Conservation (phyloP, 2,329 filamentous ascomycete genomes). For the Talaromyces sp. region DNA sequence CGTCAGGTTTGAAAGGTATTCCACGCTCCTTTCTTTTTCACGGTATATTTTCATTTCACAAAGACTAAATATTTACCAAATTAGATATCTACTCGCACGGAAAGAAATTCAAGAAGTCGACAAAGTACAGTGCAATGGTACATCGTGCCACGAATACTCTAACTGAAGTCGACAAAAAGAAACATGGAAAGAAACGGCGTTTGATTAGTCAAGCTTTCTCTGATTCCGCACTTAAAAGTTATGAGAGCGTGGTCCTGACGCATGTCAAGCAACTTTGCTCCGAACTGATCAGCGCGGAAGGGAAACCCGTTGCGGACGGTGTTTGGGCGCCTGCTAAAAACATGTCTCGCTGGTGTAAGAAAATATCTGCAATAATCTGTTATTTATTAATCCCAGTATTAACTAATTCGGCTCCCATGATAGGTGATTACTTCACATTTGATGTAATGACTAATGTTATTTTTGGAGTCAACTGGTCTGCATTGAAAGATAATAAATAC, state of each 20-base stretch:
- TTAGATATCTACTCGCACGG: conserved; percentile 44
- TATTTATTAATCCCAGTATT: neutral
- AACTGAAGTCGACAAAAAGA: conserved; percentile 17
- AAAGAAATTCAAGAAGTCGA: conserved; percentile 46
- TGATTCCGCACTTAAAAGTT: conserved; percentile 20
- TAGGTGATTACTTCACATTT: conserved; percentile 37
- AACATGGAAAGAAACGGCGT: conserved; percentile 17
- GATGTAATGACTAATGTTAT: conserved; percentile 46
- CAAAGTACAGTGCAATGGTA: conserved; percentile 46
- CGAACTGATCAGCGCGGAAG: neutral
- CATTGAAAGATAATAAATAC: conserved; percentile 10
- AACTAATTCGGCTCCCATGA: neutral
- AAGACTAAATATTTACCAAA: too few species aligned
- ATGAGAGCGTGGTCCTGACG: conserved; percentile 15
- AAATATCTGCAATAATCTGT: neutral
- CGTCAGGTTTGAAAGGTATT: conserved; percentile 17
- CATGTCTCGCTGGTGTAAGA: conserved; percentile 38
- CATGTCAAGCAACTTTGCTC: conserved; percentile 11
- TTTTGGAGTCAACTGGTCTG: conserved; percentile 14
- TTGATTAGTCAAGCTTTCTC: conserved; percentile 17
- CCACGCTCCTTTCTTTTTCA: neutral
- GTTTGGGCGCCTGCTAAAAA: conserved; percentile 42
- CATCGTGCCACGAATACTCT: conserved; percentile 24
- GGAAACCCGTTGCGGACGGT: conserved; percentile 9
- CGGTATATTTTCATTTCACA: neutral